Conservation (phyloP, 495 filamentous ascomycete genomes). For the Daldinia grandis region DNA sequence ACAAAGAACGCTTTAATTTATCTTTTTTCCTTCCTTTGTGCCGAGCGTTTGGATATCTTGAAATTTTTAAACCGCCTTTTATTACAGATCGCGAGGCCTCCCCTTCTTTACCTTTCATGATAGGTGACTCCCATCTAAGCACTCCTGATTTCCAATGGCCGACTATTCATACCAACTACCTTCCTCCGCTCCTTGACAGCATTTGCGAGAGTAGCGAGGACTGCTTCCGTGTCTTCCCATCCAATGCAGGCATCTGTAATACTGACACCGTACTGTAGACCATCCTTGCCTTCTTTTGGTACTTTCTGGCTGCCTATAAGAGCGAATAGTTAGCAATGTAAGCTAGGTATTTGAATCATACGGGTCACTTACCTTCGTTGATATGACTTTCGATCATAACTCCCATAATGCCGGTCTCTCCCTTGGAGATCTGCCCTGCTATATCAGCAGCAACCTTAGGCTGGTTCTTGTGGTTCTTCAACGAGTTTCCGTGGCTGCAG, state of each 20-base stretch:
- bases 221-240: conserved; percentile 89
- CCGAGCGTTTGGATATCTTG: conserved; percentile 23
- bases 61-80: conserved; percentile 8
- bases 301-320: conserved; percentile 86
- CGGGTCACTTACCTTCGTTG: conserved; percentile 73
- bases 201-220: conserved; percentile 80
- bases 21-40: conserved; percentile 10
- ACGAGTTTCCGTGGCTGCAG: conserved; percentile 95
- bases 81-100: conserved; percentile 17
- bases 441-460: conserved; percentile 88
- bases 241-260: conserved; percentile 98
- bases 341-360: background rate
- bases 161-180: conserved; percentile 43
- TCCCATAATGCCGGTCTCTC: conserved; percentile 91
- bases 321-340: conserved; percentile 7
- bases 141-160: conserved; percentile 2
- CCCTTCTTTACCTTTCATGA: background rate
- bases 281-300: conserved; percentile 83
- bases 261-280: conserved; percentile 92
- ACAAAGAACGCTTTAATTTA: background rate
- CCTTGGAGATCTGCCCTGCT: conserved; percentile 83
- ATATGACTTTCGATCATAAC: conserved; percentile 99
- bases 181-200: conserved; percentile 77
- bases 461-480: conserved; percentile 97
- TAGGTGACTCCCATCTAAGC: background rate